Evolutionary conservation across 306 rosid genomes (phyloP).

Genomic region (Castanopsis chinensis): DNA sequence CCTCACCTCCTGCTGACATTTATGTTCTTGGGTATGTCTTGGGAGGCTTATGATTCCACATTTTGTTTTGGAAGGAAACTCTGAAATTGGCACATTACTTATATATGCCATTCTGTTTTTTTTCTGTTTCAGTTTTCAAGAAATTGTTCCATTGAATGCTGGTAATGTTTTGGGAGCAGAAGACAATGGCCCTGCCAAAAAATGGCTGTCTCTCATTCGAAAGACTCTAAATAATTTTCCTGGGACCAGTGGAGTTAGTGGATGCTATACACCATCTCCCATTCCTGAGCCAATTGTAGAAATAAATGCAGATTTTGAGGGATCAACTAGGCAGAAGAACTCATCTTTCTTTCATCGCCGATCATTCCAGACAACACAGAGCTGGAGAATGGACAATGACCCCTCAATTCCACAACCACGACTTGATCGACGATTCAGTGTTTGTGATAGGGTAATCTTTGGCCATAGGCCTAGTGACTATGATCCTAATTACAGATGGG

Average conservation of each 20-base stretch:
- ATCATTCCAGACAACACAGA: constrained; percentile 80
- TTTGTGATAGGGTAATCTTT: constrained; percentile 88
- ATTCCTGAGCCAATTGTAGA: constrained; percentile 86
- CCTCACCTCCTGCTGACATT: constrained; percentile 94
- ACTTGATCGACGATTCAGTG: constrained; percentile 89
- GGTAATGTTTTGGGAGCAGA: constrained; percentile 95
- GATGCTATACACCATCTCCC: constrained; percentile 93
- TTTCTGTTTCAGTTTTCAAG: constrained; percentile 77
- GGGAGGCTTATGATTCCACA: neutral
- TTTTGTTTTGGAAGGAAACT: constrained; percentile 1
- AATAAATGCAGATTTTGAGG: constrained; percentile 93
- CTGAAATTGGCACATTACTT: constrained; percentile 12
- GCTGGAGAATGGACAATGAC: constrained; percentile 90
- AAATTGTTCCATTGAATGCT: constrained; percentile 98
- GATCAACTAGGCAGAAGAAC: constrained; percentile 91
- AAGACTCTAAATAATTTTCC: constrained; percentile 91
- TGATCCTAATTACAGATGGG: constrained; percentile 72
- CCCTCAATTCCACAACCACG: constrained; percentile 73
- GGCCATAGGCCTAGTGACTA: constrained; percentile 82
- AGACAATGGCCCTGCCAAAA: constrained; percentile 99
- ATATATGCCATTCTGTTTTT: constrained; percentile 17
- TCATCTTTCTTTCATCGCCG: constrained; percentile 90
- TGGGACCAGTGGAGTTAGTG: constrained; percentile 74
- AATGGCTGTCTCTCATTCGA: constrained; percentile 92
- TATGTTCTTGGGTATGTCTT: constrained; percentile 94